phyloP scores from a whole-genome alignment of 371 early-diverging fungal genomes.

The Circinella umbellata region DNA sequence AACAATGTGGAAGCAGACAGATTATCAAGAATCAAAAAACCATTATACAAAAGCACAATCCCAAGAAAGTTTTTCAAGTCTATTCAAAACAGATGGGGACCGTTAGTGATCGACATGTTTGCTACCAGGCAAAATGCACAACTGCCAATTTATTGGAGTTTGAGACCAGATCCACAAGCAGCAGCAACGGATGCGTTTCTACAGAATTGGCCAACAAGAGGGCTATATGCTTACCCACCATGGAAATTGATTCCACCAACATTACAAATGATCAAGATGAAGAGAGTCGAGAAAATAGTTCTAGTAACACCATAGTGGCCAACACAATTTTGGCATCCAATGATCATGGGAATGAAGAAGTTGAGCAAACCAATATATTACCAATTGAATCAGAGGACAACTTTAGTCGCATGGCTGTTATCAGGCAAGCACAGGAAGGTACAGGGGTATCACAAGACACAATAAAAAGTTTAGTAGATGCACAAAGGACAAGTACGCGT shows the following conservation, averaged over 20 bases:
- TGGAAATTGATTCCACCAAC: slow-evolving; percentile 14
- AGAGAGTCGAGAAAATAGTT: background rate
- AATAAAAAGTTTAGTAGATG: background rate
- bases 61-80: slow-evolving; percentile 13
- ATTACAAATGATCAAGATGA: no score
- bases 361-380: background rate
- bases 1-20: slow-evolving; percentile 19
- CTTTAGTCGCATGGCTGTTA: slow-evolving; percentile 3
- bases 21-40: slow-evolving; percentile 18
- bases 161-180: slow-evolving; percentile 27
- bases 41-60: slow-evolving; percentile 5
- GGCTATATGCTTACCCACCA: slow-evolving; percentile 28
- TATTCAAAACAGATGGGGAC: slow-evolving; percentile 15
- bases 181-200: slow-evolving; percentile 31
- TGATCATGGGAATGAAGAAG: slow-evolving; percentile 3
- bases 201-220: slow-evolving; percentile 23
- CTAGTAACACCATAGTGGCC: slow-evolving; percentile 34
- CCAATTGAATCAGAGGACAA: background rate
- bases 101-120: slow-evolving; percentile 34
- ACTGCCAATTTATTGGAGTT: slow-evolving; percentile 23
- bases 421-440: background rate
- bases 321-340: slow-evolving; percentile 29
- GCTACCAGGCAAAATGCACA: slow-evolving; percentile 26
- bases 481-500: background rate
- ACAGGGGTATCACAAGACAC: background rate